phyloP scores from a whole-genome alignment of 495 filamentous ascomycete species.

The Polyplosphaeria fusca region DNA sequence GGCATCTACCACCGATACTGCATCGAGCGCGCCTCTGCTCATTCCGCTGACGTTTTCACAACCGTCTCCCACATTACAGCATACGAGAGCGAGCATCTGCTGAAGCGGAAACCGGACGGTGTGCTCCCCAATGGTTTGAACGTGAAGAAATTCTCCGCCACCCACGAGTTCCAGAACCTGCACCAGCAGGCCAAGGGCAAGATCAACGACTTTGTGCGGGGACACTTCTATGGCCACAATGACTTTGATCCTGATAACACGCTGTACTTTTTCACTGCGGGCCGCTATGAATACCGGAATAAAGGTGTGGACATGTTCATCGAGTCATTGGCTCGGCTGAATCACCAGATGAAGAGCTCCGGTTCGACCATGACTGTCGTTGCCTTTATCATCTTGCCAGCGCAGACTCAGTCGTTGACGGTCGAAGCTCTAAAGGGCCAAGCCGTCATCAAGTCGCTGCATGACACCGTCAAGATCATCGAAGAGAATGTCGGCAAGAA shows the following conservation, averaged over 20 bases:
- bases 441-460: constrained; percentile 91
- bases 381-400: constrained; percentile 99
- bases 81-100: constrained; percentile 93
- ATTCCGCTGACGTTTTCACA: constrained; percentile 93
- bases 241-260: constrained; percentile 96
- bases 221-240: constrained; percentile 97
- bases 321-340: constrained; percentile 88
- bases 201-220: constrained; percentile 96
- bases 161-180: constrained; percentile 98
- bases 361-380: constrained; percentile 93
- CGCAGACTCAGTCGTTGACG: constrained; percentile 91
- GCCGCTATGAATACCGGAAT: constrained; percentile 95
- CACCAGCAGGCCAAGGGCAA: constrained; percentile 95
- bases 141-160: constrained; percentile 96
- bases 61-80: constrained; percentile 98
- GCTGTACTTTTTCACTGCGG: constrained; percentile 95
- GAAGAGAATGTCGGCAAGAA: constrained; percentile 87
- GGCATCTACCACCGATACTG: constrained; percentile 99
- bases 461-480: constrained; percentile 86
- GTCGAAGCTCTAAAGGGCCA: constrained; percentile 96
- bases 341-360: constrained; percentile 80
- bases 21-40: constrained; percentile 89
- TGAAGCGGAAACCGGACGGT: constrained; percentile 96
- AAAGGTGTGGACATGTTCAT: constrained; percentile 99
- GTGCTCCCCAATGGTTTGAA: constrained; percentile 96